phyloP scores from a whole-genome alignment of 257 asterid species.

The Solanum habrochaites region DNA sequence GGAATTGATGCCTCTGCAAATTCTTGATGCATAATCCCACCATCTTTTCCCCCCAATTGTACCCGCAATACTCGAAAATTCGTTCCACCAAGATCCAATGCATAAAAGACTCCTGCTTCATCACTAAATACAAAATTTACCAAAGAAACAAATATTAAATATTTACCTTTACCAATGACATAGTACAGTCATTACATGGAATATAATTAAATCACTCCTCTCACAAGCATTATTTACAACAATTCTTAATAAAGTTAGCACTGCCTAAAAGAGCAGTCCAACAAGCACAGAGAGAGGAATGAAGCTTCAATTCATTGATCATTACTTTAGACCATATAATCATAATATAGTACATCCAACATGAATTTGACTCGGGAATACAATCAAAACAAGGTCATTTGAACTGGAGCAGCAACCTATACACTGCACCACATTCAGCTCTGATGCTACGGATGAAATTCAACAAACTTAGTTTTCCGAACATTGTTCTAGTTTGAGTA shows the following conservation, averaged over 20 bases:
- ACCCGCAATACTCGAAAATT: conserved; percentile 88
- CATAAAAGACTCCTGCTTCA: conserved; percentile 85
- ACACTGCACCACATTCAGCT: background rate
- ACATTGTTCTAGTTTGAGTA: background rate
- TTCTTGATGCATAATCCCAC: conserved; percentile 66
- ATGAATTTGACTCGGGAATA: background rate
- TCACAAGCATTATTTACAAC: background rate
- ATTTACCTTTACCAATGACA: background rate
- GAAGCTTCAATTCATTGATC: background rate
- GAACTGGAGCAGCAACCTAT: background rate
- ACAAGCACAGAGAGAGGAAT: background rate
- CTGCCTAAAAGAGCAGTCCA: background rate
- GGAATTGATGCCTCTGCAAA: conserved; percentile 83
- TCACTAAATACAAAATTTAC: conserved; percentile 27
- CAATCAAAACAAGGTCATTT: background rate
- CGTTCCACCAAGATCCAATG: conserved; percentile 95
- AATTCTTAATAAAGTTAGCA: background rate
- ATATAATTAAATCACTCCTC: background rate
- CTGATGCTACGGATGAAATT: background rate
- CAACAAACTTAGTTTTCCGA: background rate
- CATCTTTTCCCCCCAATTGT: conserved; percentile 63
- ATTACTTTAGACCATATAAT: background rate
- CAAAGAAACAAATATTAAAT: background rate
- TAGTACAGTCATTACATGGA: background rate
- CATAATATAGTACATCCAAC: background rate